Evolutionary conservation across 306 rosid genomes (phyloP), one percentile per base, ranked within the genome.

Genomic region (Malus sieversii): DNA sequence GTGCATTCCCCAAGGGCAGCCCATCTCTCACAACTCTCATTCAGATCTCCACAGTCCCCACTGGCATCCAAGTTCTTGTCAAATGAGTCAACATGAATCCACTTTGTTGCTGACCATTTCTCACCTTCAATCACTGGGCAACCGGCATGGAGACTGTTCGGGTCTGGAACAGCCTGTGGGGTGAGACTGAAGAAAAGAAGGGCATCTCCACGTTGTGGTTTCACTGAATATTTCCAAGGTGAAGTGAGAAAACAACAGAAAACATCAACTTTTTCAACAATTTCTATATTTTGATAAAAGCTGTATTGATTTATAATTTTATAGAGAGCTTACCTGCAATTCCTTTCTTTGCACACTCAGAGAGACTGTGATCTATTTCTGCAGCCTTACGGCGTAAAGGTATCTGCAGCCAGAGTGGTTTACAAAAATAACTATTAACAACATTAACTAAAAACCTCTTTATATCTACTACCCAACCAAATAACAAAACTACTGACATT

Each of bases 61-160:
- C 75, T 87, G n/a, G 74, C 81, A 27, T 83, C 84, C 79, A 88
- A 69, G 13, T 33, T 78, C 83, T 82, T 89, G 82, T 96, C 97
- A 72, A 96, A 96, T 10, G 98, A 86, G 76, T 89, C 94, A 4
- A 96, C 98, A 38, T 89, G 99, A 75, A 92, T 92, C 99, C 99
- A 96, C 83, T 96, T 96, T 8, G 99, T 92, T 71, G 99, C 98
- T 5, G 99, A 96, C 99, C 99, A 96, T 85, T 96, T 96, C 86
- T 96, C 99, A 51, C 99, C 98, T 86, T 96, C 96, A 71, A 92
- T 82, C 73, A 96, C 99, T 5, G 98, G 98, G 84, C 99, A 96
- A 16, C 98, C 98, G 0, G 87, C 98, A 46, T 96, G 99, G 80
- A 96, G 99, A 84, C 99, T 96, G 60, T n/a, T 77, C 11, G 83